Evolutionary conservation across 176 grass and related monocot genomes (phyloP), one percentile per base, ranked within the genome.

Genomic region (Oryza meridionalis): DNA sequence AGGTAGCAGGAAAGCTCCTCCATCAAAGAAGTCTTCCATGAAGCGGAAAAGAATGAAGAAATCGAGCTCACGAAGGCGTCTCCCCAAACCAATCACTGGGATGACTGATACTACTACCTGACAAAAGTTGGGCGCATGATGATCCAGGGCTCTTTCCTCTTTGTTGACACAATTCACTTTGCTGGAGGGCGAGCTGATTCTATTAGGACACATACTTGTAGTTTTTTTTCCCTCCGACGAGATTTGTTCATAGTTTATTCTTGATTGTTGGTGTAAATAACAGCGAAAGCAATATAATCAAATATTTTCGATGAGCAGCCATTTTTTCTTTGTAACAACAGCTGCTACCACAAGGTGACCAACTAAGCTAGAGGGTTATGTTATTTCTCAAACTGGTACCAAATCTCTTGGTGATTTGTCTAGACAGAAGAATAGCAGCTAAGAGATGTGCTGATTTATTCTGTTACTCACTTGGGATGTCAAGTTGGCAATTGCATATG

Each of bases 11-110:
- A 95, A 83, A 84, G 21, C 86, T 71, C 83, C 85, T 40, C 87
- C 88, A 14, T 90, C 85, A 6, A 94, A 84, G 78, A 91, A 89
- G 74, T 64, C 86, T 27, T 59, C 80, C 5, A 44, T 86, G 73
- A 98, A 85, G 85, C 93, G 84, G 53, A 87, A 84, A 38, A 98
- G 86, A 68, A 88, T 83, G 63, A 97, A 86, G 81, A 97, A 86
- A 91, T 86, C 94, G 16, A 87, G 86, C 80, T 90, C 88, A 11
- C 81, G 88, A 9, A 76, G 90, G 63, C 92, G 81, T n/a, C 51
- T 45, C 16, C 80, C 76, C 0, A 94, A 88, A 73, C 75, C 45
- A 12, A 50, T 71, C 4, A 49, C 73, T 15, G 73, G 45, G 47
- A 82, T 44, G 31, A 82, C 81, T 25, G 88, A 70, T 76, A 24